A percentile compares a stretch with the other conserved stretches of the same genome.
These are phyloP conservation scores for Didymella exigua DNA, from an alignment of 2,329 filamentous ascomycete species.

Conservation along the genomic window DNA sequence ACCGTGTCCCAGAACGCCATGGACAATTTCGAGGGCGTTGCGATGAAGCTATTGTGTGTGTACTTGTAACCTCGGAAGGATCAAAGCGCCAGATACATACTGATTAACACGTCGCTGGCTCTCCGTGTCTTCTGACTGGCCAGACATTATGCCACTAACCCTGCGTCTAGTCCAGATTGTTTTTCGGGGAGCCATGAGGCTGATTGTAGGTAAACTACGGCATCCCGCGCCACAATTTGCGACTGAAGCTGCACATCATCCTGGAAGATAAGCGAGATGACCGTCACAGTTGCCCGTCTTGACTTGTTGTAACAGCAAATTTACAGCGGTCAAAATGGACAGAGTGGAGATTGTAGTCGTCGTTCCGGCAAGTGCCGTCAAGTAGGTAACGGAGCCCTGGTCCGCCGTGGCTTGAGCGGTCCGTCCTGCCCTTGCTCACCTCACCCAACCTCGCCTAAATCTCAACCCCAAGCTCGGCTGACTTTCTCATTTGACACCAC, in stretches of 20 bases:
- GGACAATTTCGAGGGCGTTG: conserved; percentile 1
- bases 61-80: conserved; percentile 7
- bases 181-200: not conserved
- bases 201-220: not conserved
- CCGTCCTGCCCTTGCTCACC: not conserved
- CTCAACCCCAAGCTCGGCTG: conserved; percentile 2
- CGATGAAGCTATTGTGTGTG: not conserved
- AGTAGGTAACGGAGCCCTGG: not conserved
- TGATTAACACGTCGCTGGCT: not conserved
- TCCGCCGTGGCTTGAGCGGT: conserved; percentile 2
- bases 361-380: conserved; percentile 2
- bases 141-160: not conserved
- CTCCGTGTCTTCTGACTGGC: conserved; percentile 10
- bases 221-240: not conserved
- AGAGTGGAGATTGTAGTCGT: not conserved
- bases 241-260: not conserved
- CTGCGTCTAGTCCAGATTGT: not conserved
- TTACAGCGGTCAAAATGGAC: not conserved
- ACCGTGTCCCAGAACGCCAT: conserved; percentile 42
- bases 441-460: not conserved
- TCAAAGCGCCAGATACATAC: conserved; percentile 6
- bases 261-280: not conserved
- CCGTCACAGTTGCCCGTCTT: not conserved
- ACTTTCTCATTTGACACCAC: not conserved
- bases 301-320: not conserved